Evolutionary conservation across 2,329 filamentous ascomycete genomes (phyloP).

Genomic region (Ascochyta rabiei): DNA sequence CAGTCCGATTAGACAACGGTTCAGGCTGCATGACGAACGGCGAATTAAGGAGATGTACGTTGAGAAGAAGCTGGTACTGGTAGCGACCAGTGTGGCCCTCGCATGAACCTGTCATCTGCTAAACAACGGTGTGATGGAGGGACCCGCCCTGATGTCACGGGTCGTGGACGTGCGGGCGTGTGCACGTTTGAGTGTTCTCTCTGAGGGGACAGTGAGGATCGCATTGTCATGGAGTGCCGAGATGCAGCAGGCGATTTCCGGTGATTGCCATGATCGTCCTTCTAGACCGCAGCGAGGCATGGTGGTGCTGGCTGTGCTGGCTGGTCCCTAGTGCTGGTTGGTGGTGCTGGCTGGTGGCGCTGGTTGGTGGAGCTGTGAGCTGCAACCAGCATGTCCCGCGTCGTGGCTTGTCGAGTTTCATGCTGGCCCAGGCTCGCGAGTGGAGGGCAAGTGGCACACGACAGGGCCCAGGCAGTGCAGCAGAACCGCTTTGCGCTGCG

Average conservation of each 20-base stretch:
- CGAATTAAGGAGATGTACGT: not conserved
- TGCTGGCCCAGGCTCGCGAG: constrained; percentile 21
- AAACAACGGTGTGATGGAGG: constrained; percentile 2
- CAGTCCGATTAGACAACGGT: not conserved
- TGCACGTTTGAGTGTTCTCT: not conserved
- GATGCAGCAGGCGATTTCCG: constrained; percentile 12
- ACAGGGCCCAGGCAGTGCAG: constrained; percentile 23
- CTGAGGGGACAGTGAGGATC: not conserved
- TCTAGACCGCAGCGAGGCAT: constrained; percentile 8
- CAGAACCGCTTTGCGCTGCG: constrained; percentile 8
- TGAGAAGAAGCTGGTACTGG: not conserved
- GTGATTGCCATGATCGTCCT: constrained; percentile 10
- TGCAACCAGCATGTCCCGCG: constrained; percentile 23
- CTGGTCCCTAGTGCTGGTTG: too few species aligned
- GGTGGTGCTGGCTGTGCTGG: constrained; percentile 25
- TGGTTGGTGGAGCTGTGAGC: constrained; percentile 29
- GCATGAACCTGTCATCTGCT: constrained; percentile 14
- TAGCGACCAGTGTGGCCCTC: constrained; percentile 2
- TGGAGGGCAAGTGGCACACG: constrained; percentile 11
- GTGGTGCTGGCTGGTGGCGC: constrained; percentile 21
- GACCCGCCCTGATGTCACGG: not conserved
- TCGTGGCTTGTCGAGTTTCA: constrained; percentile 30
- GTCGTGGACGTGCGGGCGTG: constrained; percentile 1
- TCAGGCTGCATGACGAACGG: not conserved
- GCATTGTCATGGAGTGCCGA: constrained; percentile 10